Base-by-base conservation (phyloP, 2,329 filamentous ascomycete species). In the Beauveria scarabaeidicola region DNA sequence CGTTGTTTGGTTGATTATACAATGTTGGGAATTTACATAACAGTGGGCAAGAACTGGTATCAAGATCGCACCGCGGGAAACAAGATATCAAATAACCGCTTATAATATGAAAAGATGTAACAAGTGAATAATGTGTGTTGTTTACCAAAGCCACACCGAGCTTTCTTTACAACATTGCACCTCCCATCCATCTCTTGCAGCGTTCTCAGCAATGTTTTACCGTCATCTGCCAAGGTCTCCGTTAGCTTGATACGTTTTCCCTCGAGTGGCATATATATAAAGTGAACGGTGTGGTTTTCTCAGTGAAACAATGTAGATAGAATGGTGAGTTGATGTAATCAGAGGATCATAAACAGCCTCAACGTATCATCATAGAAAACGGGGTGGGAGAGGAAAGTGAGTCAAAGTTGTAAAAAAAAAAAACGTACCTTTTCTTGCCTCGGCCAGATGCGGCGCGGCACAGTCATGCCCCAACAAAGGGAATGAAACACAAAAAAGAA, bases 331-430 rank as follows among this genome's bases (percentile, higher is more conserved):
- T 54, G 41, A 65, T 71, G 64, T 67, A 75, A 75, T 75, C 72
- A 75, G 52, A 62, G 62, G 60, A 71, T 77, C 75, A 77, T 77
- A 77, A 77, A 77, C 75, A 77, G 75, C 75, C 75, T 77, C 75
- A 75, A 63, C 64, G 61, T 69, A 68, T 76, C 74, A 76, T 77
- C 74, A 76, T 72, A 64, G 65, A 70, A 62, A 70, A 61, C 48
- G 53, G 52, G 32, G 27, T 43, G 13, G 32, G 43, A 32, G 2
- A 56, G 41, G 21, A 44, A 46, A 36, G 7, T 36, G 11, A 36
- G 32, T 17, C 52, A 36, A 57, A 23, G 15, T 17, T 32, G 29
- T n/a, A 25, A 57, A 41, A 38, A 55, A 48, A 38, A 60, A 58
- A 13, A 58, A 61, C 64, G 48, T 65, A 65, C 63, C 62, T 23